Evolutionary conservation across 2,329 filamentous ascomycete genomes (phyloP).

Genomic region (Cladosporium velox): DNA sequence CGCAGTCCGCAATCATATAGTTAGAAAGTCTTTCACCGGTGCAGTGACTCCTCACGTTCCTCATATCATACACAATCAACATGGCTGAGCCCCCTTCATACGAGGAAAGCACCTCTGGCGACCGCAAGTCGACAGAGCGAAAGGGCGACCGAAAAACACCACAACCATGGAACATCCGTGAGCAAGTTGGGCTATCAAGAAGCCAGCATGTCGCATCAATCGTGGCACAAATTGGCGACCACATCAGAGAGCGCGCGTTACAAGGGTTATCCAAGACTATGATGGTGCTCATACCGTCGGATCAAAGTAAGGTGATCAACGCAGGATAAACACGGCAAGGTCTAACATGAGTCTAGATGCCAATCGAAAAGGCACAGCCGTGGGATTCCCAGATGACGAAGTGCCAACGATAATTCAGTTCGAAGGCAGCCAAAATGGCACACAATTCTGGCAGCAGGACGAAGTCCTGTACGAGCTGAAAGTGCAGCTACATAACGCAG

Average conservation of each 20-base stretch:
- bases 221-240: slow-evolving; percentile 30
- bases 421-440: slow-evolving; percentile 32
- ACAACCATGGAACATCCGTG: slow-evolving; percentile 32
- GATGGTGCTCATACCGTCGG: slow-evolving; percentile 36
- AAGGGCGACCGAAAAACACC: slow-evolving; percentile 24
- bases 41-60: background rate
- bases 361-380: slow-evolving; percentile 30
- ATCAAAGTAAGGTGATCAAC: slow-evolving; percentile 31
- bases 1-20: background rate
- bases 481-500: slow-evolving; percentile 27
- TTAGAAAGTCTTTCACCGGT: background rate
- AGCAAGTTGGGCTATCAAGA: slow-evolving; percentile 35
- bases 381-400: slow-evolving; percentile 31
- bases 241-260: slow-evolving; percentile 30
- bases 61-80: background rate
- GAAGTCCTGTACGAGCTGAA: slow-evolving; percentile 32
- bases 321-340: background rate
- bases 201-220: slow-evolving; percentile 36
- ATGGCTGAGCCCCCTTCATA: slow-evolving; percentile 36
- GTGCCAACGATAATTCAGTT: slow-evolving; percentile 33
- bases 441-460: slow-evolving; percentile 38
- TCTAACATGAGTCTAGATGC: slow-evolving; percentile 22
- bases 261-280: slow-evolving; percentile 33
- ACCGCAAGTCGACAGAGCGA: slow-evolving; percentile 12
- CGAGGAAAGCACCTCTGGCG: slow-evolving; percentile 28